A percentile compares a stretch with the other conserved stretches of the same genome.
These are phyloP conservation scores for Silene coronaria DNA, from an alignment of 179 eudicot genomes.

Conservation along the genomic window DNA sequence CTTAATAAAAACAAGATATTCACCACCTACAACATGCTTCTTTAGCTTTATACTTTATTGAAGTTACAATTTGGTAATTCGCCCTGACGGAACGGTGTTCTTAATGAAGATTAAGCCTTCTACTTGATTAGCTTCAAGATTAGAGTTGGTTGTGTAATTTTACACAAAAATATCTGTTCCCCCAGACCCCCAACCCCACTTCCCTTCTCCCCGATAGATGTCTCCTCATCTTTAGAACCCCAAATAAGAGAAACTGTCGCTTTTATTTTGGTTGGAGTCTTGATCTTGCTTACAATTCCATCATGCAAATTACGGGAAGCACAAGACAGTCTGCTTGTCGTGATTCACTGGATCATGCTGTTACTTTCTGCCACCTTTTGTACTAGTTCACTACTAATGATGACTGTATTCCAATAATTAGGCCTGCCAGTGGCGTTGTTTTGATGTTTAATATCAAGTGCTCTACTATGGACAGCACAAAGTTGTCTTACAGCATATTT, in stretches of 20 bases:
- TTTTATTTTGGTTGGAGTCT: neutral
- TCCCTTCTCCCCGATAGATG: neutral
- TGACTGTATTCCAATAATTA: no score
- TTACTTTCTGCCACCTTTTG: neutral
- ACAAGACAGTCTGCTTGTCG: neutral
- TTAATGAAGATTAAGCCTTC: slow-evolving; percentile 2
- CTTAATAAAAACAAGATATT: neutral
- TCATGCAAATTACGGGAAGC: neutral
- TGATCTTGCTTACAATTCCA: neutral
- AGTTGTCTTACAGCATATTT: neutral
- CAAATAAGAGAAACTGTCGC: neutral
- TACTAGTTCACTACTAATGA: neutral
- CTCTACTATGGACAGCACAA: neutral
- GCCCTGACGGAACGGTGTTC: neutral
- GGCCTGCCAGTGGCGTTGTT: neutral
- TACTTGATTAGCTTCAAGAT: neutral
- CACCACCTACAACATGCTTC: neutral
- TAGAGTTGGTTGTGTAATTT: neutral
- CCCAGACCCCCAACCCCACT: neutral
- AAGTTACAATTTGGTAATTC: neutral
- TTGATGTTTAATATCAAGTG: neutral
- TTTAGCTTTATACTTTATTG: neutral
- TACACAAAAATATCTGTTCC: neutral
- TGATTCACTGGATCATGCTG: neutral
- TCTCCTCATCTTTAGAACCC: neutral